Evolutionary conservation across 2,329 filamentous ascomycete species (phyloP), one percentile per base, ranked within the genome.

Genomic region (Zarea fungicola): DNA sequence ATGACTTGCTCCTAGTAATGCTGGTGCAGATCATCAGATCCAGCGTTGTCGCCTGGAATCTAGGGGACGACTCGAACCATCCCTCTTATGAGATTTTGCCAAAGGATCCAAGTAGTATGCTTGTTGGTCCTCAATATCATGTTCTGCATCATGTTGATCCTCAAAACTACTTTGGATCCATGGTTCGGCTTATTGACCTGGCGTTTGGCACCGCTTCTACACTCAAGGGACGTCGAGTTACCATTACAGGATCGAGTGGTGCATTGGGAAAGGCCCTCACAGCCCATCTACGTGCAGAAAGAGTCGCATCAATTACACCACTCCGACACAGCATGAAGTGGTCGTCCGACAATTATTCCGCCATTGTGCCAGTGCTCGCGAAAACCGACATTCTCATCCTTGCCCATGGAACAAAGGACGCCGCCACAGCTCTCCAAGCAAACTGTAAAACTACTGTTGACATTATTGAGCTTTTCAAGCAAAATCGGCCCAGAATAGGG

Each of bases 141-240:
- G 53, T 47, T 3, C 36, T 56, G 18, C 55, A 56, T 44, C 53
- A 56, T 28, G 44, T 56, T 18, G 55, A 56, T 31, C 53, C 55
- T n/a, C 44, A 46, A 21, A 51, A 51, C 32, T 56, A 54, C 49
- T 56, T 56, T 39, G 53, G 53, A 10, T 55, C 55, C n/a, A 55
- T 50, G 45, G 43, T 50, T 3, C 53, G 53, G 13, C 19, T 55
- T 6, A 28, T 55, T 14, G 55, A 56, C 35, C 49, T 54, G 53
- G 6, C 51, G 3, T 36, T 56, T 11, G 53, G 53, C 46, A 55
- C 53, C 3, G 51, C 53, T 3, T 34, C 50, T 3, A 52, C 53
- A 5, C 42, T 55, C 10, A 41, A 37, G 16, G 51, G 53, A 19
- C 48, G 55, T 14, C 49, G 53, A 2, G 51, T 56, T 6, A 40